Evolutionary conservation across 169 alveolate genomes (phyloP), one percentile per base, ranked within the genome.

Genomic region (Miamiensis avidus): DNA sequence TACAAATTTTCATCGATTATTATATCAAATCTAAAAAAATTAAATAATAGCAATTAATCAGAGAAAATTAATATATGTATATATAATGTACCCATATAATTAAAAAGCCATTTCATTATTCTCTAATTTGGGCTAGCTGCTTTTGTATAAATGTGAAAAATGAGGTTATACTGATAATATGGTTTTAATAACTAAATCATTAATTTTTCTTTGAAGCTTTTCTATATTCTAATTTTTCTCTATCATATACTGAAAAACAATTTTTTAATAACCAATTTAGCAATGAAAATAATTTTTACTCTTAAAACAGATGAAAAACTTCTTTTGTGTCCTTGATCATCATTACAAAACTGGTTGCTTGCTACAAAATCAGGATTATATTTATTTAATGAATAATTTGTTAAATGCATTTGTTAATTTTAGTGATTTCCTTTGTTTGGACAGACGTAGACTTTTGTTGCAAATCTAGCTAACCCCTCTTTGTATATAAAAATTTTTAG

Each of bases 91-190:
- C 72, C 99, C 96, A 28, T 90, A 88, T 20, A 97, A 65, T 88
- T 97, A 98, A 90, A 97, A 97, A 73, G 98, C 96, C 96, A 96
- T 93, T 65, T 93, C 92, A 65, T 93, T 93, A 15, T 94, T 91
- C 69, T 88, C 84, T 74, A 95, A 97, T 65, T 95, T 91, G 27
- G 94, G 95, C 81, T 97, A 92, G 83, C 97, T 87, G 0, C 97
- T 84, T 78, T 91, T 88, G 91, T 97, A 97, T 72, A 89, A 83
- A 88, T 97, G 99, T 27, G 95, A 90, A 33, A 97, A 82, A 65
- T 92, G 89, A 6, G 98, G 98, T 79, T 95, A 93, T 33, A 94
- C 93, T 49, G 97, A 84, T 33, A 91, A 91, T 33, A 97, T 81
- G 16, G 99, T 96, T 86, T 96, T 97, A 75, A 95, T 94, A 75